Base-by-base conservation (phyloP, 1,139 yeast species). In the Meyerozyma sp. region DNA sequence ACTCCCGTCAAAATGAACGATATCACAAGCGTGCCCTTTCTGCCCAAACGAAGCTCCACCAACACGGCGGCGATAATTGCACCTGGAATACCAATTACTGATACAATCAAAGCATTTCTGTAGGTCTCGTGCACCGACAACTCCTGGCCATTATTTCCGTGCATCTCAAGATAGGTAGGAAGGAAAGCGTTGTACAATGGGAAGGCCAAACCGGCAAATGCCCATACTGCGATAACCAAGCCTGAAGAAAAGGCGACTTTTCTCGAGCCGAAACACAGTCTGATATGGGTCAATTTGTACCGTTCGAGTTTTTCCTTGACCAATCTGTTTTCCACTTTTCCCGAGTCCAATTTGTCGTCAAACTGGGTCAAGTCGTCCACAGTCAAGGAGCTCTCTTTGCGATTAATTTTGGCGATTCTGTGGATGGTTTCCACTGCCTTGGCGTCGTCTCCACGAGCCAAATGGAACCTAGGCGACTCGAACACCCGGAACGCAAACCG, bases 171-270 rank as follows among this genome's bases (percentile, higher is more conserved):
- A 43, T 65, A 68, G 40, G 65, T 63, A 1, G 76, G 76, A 28
- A 70, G 54, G 46, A 70, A 71, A 3, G 75, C 75, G 50, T 70
- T 71, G 49, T 70, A 70, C 42, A 71, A 57, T 0, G 77, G 77
- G 53, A 70, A 70, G 0, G 77, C 75, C 32, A 70, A 59, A 4
- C 77, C 77, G 46, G 70, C 63, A n/a, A 71, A 51, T 1, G 70
- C 74, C 77, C 76, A 69, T 3, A 70, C 55, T 34, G 64, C 55
- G 11, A 70, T 66, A 21, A 71, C 69, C 39, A 71, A 52, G 8
- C 52, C 42, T 11, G 71, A 62, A 5, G 75, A 68, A 21, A 63
- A 40, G 1, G 71, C 68, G 40, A 68, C 48, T 42, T 58, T 62
- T 36, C 52, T 55, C 2, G 71, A 62, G 1, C 65, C 68, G 51